Percentiles rank a stretch among this genome's conserved stretches.
phyloP scores from a whole-genome alignment of 2,329 filamentous ascomycete genomes.

The Fusarium sp. region DNA sequence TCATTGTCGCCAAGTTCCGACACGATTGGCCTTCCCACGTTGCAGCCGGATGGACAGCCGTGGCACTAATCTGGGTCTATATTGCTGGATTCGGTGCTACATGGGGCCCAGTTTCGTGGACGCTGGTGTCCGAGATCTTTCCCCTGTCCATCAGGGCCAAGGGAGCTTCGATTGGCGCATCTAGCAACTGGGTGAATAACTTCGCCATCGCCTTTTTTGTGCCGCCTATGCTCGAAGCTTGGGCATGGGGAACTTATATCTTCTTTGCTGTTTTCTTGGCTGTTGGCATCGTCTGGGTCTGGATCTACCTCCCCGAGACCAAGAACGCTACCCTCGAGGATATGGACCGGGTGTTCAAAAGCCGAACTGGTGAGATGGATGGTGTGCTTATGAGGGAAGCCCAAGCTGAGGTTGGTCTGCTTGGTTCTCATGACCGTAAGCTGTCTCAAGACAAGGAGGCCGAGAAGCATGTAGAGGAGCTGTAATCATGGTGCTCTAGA shows the following conservation, averaged over 20 bases:
- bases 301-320: slow-evolving; percentile 64
- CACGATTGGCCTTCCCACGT: slow-evolving; percentile 45
- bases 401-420: slow-evolving; percentile 39
- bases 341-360: slow-evolving; percentile 63
- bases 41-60: slow-evolving; percentile 52
- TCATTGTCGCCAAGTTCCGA: slow-evolving; percentile 32
- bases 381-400: slow-evolving; percentile 36
- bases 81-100: slow-evolving; percentile 59
- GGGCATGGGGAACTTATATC: slow-evolving; percentile 64
- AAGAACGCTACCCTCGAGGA: slow-evolving; percentile 65
- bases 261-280: slow-evolving; percentile 65
- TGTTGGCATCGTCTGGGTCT: slow-evolving; percentile 59
- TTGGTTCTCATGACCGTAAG: neutral
- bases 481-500: neutral
- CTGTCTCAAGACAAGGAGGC: slow-evolving; percentile 5
- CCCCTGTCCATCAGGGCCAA: slow-evolving; percentile 57
- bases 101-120: slow-evolving; percentile 60
- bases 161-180: slow-evolving; percentile 55
- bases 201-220: slow-evolving; percentile 60
- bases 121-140: slow-evolving; percentile 60
- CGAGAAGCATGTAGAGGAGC: slow-evolving; percentile 9
- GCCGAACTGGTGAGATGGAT: slow-evolving; percentile 46
- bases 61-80: slow-evolving; percentile 56
- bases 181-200: slow-evolving; percentile 58
- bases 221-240: slow-evolving; percentile 49